Evolutionary conservation across 108 stramenopile species (phyloP), one percentile per base, ranked within the genome.

Genomic region (Skeletonema tropicum): DNA sequence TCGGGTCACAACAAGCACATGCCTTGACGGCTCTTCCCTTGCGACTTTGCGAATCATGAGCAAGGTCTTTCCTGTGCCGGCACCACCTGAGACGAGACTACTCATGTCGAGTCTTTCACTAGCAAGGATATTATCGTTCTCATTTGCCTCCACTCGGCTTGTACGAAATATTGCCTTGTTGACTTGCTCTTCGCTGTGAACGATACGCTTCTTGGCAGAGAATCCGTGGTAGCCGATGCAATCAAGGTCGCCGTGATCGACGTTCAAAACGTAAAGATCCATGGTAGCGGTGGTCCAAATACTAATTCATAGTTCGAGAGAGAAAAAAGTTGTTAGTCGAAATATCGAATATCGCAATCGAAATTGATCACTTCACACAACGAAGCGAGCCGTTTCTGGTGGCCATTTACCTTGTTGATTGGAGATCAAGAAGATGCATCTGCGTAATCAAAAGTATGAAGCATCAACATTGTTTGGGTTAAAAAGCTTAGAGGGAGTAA

Each of bases 371-470:
- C 8, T 42, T 6, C 0, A 15, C 41, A 42, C 0, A 8, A 14
- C 8, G 14, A 42, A 42, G 36, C 41, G 41, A 42, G 41, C 1
- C 3, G 0, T 42, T 9, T 15, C 41, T 15, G 14, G 41, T 8
- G 1, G 13, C 15, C 14, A 42, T 15, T 42, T 42, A 42, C 41
- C 41, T 57, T 30, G 66, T 66, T 30, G 52, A 57, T 15, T 66
- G 66, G 11, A 66, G 66, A 23, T 66, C 66, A 9, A 66, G 66
- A 57, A 66, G 66, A 42, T 66, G 66, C 66, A 66, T 66, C 66
- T 66, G 23, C 11, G 6, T 6, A 17, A 41, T 12, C 6, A 42
- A 45, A 13, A 49, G 13, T 45, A 66, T 6, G 66, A 5, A 17
- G 19, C 19, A 66, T 13, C 6, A 12, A 1, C 49, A 52, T 23